These are phyloP conservation scores for Penicillium simplicissimum DNA, from an alignment of 495 filamentous ascomycete genomes.

Conservation along the genomic window DNA sequence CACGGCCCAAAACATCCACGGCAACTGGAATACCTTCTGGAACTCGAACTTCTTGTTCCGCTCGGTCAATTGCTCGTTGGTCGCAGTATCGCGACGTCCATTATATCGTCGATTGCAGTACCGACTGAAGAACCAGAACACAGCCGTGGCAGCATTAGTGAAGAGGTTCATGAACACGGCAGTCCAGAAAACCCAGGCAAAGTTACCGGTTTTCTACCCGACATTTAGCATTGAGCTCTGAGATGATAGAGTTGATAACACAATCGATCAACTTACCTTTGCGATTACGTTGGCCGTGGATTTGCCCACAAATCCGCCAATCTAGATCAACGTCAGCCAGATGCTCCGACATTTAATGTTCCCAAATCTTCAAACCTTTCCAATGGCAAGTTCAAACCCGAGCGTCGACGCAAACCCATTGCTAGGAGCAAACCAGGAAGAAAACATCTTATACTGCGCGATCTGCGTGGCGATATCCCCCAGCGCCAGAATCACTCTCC, in stretches of 20 bases:
- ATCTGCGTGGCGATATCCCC: conserved; percentile 50
- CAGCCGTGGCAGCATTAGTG: conserved; percentile 39
- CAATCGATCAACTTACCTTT: conserved; percentile 17
- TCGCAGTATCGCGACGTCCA: conserved; percentile 38
- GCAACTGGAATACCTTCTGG: conserved; percentile 43
- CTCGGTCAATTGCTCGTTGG: conserved; percentile 42
- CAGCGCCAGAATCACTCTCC: conserved; percentile 41
- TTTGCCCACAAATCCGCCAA: conserved; percentile 40
- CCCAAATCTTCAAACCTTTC: conserved; percentile 29
- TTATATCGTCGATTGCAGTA: conserved; percentile 36
- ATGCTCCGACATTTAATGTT: too few species aligned
- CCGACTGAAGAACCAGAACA: conserved; percentile 46
- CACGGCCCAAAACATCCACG: conserved; percentile 47
- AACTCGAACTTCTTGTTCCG: conserved; percentile 49
- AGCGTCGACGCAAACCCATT: conserved; percentile 49
- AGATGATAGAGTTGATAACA: neutral
- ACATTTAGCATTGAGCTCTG: neutral
- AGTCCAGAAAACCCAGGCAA: conserved; percentile 49
- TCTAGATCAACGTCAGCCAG: conserved; percentile 1
- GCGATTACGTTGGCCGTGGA: conserved; percentile 41
- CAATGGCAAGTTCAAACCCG: conserved; percentile 43
- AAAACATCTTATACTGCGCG: conserved; percentile 53
- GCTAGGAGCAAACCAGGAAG: conserved; percentile 48
- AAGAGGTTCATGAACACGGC: conserved; percentile 52
- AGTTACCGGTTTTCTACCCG: conserved; percentile 42